These are phyloP conservation scores for Hypericum androsaemum DNA, from an alignment of 345 rosid species.

Conservation along the genomic window DNA sequence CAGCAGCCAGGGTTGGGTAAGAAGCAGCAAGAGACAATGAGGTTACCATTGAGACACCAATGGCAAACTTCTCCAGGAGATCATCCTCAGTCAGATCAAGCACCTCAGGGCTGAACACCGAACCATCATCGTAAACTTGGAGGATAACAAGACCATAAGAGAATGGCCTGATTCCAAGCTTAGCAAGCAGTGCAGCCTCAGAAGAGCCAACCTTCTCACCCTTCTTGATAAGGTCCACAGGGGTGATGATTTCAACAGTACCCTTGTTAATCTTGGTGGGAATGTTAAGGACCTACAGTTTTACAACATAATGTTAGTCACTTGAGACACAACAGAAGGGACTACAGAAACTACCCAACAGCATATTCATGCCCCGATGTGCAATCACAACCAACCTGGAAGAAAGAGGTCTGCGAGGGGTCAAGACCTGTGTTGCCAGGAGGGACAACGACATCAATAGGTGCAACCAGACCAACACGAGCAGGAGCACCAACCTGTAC, in stretches of 20 bases:
- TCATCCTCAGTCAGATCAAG: conserved; percentile 22
- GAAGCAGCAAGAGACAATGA: conserved; percentile 14
- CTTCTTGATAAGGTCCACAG: conserved; percentile 19
- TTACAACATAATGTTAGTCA: background rate
- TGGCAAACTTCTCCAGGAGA: conserved; percentile 12
- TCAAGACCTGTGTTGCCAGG: conserved; percentile 5
- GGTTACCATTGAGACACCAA: conserved; percentile 11
- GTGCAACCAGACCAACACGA: conserved; percentile 7
- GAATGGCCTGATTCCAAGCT: conserved; percentile 23
- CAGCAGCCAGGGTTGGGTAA: conserved; percentile 16
- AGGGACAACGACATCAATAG: conserved; percentile 4
- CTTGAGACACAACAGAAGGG: background rate
- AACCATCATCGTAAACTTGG: conserved; percentile 12
- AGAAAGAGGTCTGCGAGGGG: background rate
- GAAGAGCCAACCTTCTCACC: conserved; percentile 26
- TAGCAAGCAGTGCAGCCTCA: conserved; percentile 20
- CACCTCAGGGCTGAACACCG: conserved; percentile 21
- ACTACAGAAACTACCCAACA: background rate
- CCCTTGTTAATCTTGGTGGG: conserved; percentile 17
- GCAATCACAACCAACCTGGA: background rate
- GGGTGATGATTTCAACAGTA: conserved; percentile 18
- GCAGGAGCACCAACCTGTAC: conserved; percentile 6
- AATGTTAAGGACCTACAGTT: background rate
- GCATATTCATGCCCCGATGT: background rate
- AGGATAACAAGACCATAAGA: conserved; percentile 18